Evolutionary conservation across 306 rosid species (phyloP).

Genomic region (Dalbergia cultrata): DNA sequence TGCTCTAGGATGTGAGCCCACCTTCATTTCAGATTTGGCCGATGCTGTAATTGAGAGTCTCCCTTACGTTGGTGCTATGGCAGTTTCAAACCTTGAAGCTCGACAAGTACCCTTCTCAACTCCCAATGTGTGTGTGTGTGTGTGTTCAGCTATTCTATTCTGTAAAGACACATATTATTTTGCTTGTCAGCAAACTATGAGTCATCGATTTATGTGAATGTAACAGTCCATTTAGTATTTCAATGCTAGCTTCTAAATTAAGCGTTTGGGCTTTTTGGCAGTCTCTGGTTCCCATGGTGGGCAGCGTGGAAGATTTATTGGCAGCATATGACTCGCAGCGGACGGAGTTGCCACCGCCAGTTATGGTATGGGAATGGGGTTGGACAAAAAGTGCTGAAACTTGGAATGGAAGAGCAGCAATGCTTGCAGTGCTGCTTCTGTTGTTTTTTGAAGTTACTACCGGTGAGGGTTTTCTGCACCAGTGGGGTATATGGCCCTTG

Average conservation of each 20-base stretch:
- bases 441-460: conserved; percentile 79
- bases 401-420: conserved; percentile 91
- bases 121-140: not conserved
- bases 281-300: conserved; percentile 87
- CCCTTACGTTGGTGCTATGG: conserved; percentile 94
- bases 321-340: conserved; percentile 87
- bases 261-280: conserved; percentile 50
- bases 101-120: conserved; percentile 68
- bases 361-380: conserved; percentile 86
- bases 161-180: not conserved
- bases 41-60: conserved; percentile 87
- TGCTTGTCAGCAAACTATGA: not conserved
- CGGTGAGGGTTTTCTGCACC: conserved; percentile 83
- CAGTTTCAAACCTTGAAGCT: conserved; percentile 87
- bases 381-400: conserved; percentile 94
- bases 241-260: conserved; percentile 11
- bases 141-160: not conserved
- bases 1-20: conserved; percentile 85
- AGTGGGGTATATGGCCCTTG: conserved; percentile 73
- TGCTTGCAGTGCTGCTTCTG: conserved; percentile 82
- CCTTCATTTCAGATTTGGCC: conserved; percentile 88
- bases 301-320: conserved; percentile 86
- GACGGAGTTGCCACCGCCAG: conserved; percentile 81
- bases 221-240: not conserved
- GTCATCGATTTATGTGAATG: conserved; percentile 2